A percentile compares a stretch with the other conserved stretches of the same genome.
Conservation (phyloP, 129 eudicot genomes). For the Helianthus annuus region HanXRQr2.0-SUNRISE NC_035447.2:8867877-8868376, state of each 20-base stretch:
- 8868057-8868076: conserved; percentile 3
- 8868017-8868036: background rate
- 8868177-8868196: conserved; percentile 70
- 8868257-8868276: background rate
- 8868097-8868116: conserved; percentile 78
- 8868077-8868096: conserved; percentile 92
- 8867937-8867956: conserved; percentile 91
- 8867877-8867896: conserved; percentile 94
- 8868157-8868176: conserved; percentile 79
- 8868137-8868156: conserved; percentile 91
- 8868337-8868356: background rate
- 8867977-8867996: conserved; percentile 87
- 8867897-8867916: conserved; percentile 79
- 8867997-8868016: background rate
- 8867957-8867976: conserved; percentile 87
- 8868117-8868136: conserved; percentile 87
- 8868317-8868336: background rate
- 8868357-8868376: conserved; percentile 47
- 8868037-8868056: background rate
- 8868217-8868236: conserved; percentile 71
- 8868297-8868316: too few relatives aligned
- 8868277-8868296: background rate
- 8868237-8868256: conserved; percentile 75
- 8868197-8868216: conserved; percentile 58
- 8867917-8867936: conserved; percentile 77